phyloP scores from a whole-genome alignment of 1,284 basidiomycete species.

The Chalciporus piperatoides region DNA sequence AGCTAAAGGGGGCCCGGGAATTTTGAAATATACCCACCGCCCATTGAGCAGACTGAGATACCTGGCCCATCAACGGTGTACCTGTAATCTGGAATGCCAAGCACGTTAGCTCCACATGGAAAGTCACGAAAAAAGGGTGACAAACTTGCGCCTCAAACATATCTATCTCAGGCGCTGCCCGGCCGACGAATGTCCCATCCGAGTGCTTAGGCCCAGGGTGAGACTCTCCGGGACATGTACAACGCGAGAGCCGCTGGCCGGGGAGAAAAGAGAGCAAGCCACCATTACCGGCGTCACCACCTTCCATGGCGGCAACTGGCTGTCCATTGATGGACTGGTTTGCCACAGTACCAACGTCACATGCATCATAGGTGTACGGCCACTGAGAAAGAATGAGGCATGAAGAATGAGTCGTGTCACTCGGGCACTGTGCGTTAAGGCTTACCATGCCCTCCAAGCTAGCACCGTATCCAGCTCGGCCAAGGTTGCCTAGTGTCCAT shows the following conservation, averaged over 20 bases:
- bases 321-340: constrained; percentile 46
- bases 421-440: background rate
- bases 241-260: constrained; percentile 49
- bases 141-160: constrained; percentile 42
- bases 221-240: constrained; percentile 52
- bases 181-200: constrained; percentile 55
- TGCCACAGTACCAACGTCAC: constrained; percentile 57
- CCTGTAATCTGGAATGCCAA: constrained; percentile 38
- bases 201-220: constrained; percentile 57
- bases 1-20: background rate
- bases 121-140: background rate
- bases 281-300: constrained; percentile 35
- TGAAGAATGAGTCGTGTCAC: constrained; percentile 4
- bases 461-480: constrained; percentile 52
- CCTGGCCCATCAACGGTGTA: constrained; percentile 42
- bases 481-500: constrained; percentile 68
- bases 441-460: constrained; percentile 38
- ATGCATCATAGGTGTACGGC: constrained; percentile 46
- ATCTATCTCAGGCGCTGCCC: constrained; percentile 52
- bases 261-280: constrained; percentile 47
- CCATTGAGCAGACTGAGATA: constrained; percentile 67
- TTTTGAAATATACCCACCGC: constrained; percentile 43
- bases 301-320: constrained; percentile 37
- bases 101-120: constrained; percentile 1
- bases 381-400: constrained; percentile 30